Evolutionary conservation across 352 stramenopile species (phyloP), one percentile per base, ranked within the genome.

Genomic region (Phytopythium chamaehyphon): DNA sequence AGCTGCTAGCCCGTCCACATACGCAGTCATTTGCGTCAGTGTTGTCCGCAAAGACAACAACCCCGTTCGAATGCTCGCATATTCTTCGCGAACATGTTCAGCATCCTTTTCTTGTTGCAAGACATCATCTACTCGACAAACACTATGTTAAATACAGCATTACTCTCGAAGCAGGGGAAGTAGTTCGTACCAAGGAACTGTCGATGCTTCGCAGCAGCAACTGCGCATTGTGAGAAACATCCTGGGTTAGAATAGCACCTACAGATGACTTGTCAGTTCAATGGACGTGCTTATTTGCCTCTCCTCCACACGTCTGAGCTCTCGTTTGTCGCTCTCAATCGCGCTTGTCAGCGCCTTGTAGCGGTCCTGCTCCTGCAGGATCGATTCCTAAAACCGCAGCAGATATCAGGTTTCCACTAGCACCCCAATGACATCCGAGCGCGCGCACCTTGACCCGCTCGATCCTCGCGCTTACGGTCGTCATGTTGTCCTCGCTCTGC

Each of bases 401-500:
- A 14, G 21, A 14, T 24, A 18, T 39, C n/a, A 50, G 9, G 0
- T 57, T 38, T 56, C n/a, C 33, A 15, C 24, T 19, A 52, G 12
- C 16, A 36, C 15, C 0, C 24, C 38, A 3, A 40, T 31, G 8
- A 6, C 31, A 22, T 38, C 8, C 2, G 16, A 37, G 14, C n/a
- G 21, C 9, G 12, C 24, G 10, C 28, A 38, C 48, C 70, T 88
- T 86, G 38, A 79, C 75, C 6, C 71, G 59, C 14, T 82, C 71
- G 36, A 88, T 71, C 6, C 64, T 71, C 0, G 22, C 45, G 28
- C 82, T 85, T 22, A 76, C 63, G 9, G 54, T 57, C 8, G 52
- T 49, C 19, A 90, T 55, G 18, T 59, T 80, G 18, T 72, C 62
- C 62, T 92, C 81, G 26, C 71, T 81, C 40, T 85, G 71, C 33